Evolutionary conservation across 1,284 basidiomycete species (phyloP), one percentile per base, ranked within the genome.

Genomic region (Dichomitus squalens): DNA sequence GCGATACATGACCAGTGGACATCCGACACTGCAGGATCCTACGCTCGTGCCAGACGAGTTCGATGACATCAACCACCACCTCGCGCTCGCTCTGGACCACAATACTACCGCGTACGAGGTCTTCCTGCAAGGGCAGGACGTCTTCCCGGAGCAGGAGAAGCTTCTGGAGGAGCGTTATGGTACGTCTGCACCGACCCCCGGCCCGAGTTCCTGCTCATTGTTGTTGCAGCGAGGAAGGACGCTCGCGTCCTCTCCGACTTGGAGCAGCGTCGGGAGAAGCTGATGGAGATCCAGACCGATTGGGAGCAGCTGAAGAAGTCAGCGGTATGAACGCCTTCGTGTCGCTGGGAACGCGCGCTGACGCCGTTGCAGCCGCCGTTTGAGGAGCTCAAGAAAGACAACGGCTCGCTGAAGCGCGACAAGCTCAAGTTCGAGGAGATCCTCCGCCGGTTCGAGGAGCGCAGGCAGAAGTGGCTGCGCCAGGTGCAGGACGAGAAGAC

Each of bases 31-130:
- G 20, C 88, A 90, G 74, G 77, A 84, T 64, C 70, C 85, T 41
- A 72, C 79, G 49, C 79, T 77, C 53, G 69, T 92, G 53, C 84
- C 87, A 9, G 82, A 88, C 66, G 80, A 87, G 70, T 88, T 91
- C 58, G 84, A 88, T 14, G 87, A 94, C 66, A 82, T 83, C 4
- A 76, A 85, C 55, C 83, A 93, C 33, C 87, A 93, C 51, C 82
- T 85, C 56, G 86, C 91, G 0, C 75, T 94, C 14, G 84, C 88
- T 1, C 90, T 92, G 66, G 84, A 92, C 50, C 93, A 90, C 72
- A 85, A 84, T 39, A 76, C 83, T 5, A 79, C 83, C 49, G 82
- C 90, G 0, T 96, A 95, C 66, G 75, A 79, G 2, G 71, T 83
- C 18, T 96, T 93, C 80, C 74, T 93, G 33, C 81, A 86, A 43